Conservation (phyloP, 345 rosid genomes). For the Triadica sebifera region DNA sequence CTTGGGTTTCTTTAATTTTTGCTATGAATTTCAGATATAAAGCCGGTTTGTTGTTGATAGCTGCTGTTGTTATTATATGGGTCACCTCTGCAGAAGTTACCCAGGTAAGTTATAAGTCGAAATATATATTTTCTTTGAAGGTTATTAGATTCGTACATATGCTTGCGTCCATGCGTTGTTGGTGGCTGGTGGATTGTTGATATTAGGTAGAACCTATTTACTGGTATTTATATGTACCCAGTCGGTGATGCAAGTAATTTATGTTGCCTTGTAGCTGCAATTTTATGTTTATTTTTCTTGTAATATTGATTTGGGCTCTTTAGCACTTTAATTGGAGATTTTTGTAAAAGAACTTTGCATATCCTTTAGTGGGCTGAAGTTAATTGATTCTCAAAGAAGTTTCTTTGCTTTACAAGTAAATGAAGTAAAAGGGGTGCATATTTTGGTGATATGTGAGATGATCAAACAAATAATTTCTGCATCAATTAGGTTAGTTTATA, state of each 20-base stretch:
- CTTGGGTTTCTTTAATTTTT: slow-evolving; percentile 5
- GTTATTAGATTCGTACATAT: background rate
- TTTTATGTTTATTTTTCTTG: background rate
- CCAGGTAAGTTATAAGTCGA: slow-evolving; percentile 21
- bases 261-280: background rate
- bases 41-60: slow-evolving; percentile 85
- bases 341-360: background rate
- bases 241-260: background rate
- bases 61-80: slow-evolving; percentile 78
- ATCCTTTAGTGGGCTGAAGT: background rate
- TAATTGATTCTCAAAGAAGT: background rate
- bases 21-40: slow-evolving; percentile 80
- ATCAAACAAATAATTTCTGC: background rate
- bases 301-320: background rate
- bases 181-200: background rate
- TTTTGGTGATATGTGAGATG: background rate
- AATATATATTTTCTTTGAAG: background rate
- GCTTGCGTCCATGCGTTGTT: background rate
- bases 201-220: background rate
- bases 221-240: background rate
- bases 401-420: too few relatives aligned
- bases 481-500: background rate
- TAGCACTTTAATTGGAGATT: background rate
- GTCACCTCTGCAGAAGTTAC: slow-evolving; percentile 40
- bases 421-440: background rate